phyloP scores from a whole-genome alignment of 768 basidiomycete genomes.

The Pholiota molesta region DNA sequence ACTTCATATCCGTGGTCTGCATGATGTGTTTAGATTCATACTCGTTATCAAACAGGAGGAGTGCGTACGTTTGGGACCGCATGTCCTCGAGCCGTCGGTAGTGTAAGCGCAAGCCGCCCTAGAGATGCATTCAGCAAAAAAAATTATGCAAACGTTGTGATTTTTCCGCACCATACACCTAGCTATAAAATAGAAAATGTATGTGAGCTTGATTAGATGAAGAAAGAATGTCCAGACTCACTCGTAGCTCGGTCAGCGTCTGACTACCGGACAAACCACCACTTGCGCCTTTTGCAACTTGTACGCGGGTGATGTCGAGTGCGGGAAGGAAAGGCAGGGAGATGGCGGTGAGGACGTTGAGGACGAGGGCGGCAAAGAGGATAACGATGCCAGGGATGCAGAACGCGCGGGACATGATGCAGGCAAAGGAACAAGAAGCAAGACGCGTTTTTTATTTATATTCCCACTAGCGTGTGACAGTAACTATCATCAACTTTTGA shows the following conservation, averaged over 20 bases:
- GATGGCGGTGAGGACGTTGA: slow-evolving; percentile 69
- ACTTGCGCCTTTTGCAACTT: slow-evolving; percentile 20
- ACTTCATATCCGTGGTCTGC: slow-evolving; percentile 64
- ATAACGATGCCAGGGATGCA: slow-evolving; percentile 65
- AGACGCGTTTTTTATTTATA: not conserved
- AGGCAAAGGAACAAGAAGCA: not conserved
- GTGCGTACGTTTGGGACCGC: slow-evolving; percentile 26
- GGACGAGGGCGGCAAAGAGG: slow-evolving; percentile 59
- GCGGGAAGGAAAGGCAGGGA: slow-evolving; percentile 71
- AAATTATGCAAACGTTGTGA: not conserved
- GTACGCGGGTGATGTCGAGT: slow-evolving; percentile 66
- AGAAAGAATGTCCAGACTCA: slow-evolving; percentile 36
- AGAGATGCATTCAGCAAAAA: slow-evolving; percentile 1
- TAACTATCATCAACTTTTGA: not conserved
- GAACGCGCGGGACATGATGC: slow-evolving; percentile 44
- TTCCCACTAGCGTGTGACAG: not conserved
- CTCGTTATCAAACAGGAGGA: not conserved
- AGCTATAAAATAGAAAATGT: slow-evolving; percentile 42
- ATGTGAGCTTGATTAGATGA: not conserved
- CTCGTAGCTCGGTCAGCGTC: slow-evolving; percentile 52
- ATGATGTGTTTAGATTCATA: not conserved
- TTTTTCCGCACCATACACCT: slow-evolving; percentile 60
- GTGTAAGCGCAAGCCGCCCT: slow-evolving; percentile 69
- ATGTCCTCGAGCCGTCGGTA: slow-evolving; percentile 47
- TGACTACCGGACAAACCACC: slow-evolving; percentile 24